Evolutionary conservation across 768 basidiomycete species (phyloP).

Genomic region (Lentinula raphanica): DNA sequence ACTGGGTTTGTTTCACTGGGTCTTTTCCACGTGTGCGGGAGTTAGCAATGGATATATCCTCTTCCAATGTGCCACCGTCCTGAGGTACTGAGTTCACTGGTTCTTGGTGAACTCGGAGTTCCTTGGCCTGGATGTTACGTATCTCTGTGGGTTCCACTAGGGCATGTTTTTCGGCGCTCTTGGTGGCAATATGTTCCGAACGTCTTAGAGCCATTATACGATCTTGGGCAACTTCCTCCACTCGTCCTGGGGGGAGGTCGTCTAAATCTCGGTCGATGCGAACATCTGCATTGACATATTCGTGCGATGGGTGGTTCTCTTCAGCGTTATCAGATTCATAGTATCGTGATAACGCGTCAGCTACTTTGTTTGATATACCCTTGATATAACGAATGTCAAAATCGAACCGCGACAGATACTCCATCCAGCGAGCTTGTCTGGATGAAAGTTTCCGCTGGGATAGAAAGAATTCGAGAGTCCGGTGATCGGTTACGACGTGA

Average conservation of each 20-base stretch:
- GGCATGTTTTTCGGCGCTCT: too few relatives aligned
- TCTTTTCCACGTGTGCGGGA: neutral
- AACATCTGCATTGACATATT: slow-evolving; percentile 18
- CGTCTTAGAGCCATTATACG: too few relatives aligned
- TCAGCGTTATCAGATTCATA: slow-evolving; percentile 20
- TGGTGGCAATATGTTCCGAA: too few relatives aligned
- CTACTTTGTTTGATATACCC: slow-evolving; percentile 22
- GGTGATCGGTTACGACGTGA: slow-evolving; percentile 20
- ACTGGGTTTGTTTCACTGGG: too few relatives aligned
- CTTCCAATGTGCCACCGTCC: too few relatives aligned
- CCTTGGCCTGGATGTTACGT: too few relatives aligned
- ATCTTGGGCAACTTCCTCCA: neutral
- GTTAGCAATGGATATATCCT: too few relatives aligned
- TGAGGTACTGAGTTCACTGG: too few relatives aligned
- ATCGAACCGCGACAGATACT: slow-evolving; percentile 25
- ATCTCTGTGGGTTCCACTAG: too few relatives aligned
- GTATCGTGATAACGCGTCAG: slow-evolving; percentile 24
- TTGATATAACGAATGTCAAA: slow-evolving; percentile 21
- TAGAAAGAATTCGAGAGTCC: slow-evolving; percentile 18
- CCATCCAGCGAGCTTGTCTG: slow-evolving; percentile 23
- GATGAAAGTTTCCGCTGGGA: slow-evolving; percentile 7
- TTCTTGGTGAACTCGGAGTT: too few relatives aligned
- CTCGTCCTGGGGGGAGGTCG: neutral
- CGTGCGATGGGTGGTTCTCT: slow-evolving; percentile 12
- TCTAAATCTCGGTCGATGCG: slow-evolving; percentile 14